Evolutionary conservation across 2,329 filamentous ascomycete genomes (phyloP).

Genomic region (Mycosphaerella arachidis): DNA sequence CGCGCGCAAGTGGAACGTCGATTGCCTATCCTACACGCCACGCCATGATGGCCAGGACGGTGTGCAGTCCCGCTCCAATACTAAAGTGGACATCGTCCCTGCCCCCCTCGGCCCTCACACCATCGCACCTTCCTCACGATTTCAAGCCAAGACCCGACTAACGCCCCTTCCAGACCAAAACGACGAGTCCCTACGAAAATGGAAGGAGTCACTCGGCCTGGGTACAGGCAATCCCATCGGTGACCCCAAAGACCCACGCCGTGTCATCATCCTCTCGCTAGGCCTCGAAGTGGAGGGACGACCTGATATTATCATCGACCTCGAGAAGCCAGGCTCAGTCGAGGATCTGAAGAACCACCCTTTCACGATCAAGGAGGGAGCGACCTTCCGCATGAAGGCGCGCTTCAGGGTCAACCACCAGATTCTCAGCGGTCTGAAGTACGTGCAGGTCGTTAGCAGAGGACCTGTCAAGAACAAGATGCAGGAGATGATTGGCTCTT

Average conservation of each 20-base stretch:
- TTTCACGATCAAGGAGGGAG: slow-evolving; percentile 96
- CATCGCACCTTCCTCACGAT: not conserved
- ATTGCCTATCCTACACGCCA: too few species aligned
- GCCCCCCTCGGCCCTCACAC: not conserved
- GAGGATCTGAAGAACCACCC: slow-evolving; percentile 80
- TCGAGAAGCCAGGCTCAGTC: slow-evolving; percentile 69
- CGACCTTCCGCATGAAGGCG: slow-evolving; percentile 89
- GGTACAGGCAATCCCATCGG: slow-evolving; percentile 53
- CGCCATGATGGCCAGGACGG: too few species aligned
- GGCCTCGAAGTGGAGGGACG: slow-evolving; percentile 80
- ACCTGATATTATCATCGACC: slow-evolving; percentile 80
- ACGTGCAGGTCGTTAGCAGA: slow-evolving; percentile 88
- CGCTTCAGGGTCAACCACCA: slow-evolving; percentile 95
- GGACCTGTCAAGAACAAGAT: slow-evolving; percentile 87
- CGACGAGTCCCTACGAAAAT: slow-evolving; percentile 93
- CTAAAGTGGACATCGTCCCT: not conserved
- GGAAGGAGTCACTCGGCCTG: slow-evolving; percentile 94
- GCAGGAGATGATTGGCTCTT: slow-evolving; percentile 97
- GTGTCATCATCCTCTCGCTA: slow-evolving; percentile 88
- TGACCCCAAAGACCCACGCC: slow-evolving; percentile 69
- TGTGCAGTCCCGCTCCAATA: too few species aligned
- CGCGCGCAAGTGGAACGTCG: too few species aligned
- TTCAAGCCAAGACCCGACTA: not conserved
- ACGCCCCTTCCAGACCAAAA: slow-evolving; percentile 50
- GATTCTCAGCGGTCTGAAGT: slow-evolving; percentile 91